These are phyloP conservation scores for Thalassiosira delicatula DNA, from an alignment of 352 stramenopile species.

Conservation along the genomic window DNA sequence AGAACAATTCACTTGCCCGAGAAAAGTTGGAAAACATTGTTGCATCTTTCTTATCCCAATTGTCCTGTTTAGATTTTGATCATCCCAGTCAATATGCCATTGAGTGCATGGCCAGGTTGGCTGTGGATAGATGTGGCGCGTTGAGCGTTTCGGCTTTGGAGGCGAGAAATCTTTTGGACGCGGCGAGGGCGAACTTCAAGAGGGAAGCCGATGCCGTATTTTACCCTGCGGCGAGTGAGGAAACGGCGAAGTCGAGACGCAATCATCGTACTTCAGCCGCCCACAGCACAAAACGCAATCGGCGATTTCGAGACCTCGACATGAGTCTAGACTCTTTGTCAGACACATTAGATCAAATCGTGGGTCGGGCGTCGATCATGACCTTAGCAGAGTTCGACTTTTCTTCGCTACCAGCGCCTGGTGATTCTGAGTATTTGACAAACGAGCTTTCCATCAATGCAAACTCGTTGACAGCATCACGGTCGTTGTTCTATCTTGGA, in stretches of 20 bases:
- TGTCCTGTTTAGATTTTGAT: slow-evolving; percentile 61
- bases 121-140: slow-evolving; percentile 32
- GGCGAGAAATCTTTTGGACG: slow-evolving; percentile 24
- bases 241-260: background rate
- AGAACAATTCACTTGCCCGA: slow-evolving; percentile 10
- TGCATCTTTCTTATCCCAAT: slow-evolving; percentile 44
- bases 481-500: slow-evolving; percentile 36
- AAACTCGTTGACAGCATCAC: slow-evolving; percentile 41
- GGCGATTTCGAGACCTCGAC: slow-evolving; percentile 1
- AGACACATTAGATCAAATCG: slow-evolving; percentile 38
- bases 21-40: slow-evolving; percentile 49
- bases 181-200: slow-evolving; percentile 44
- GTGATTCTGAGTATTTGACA: slow-evolving; percentile 16
- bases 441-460: slow-evolving; percentile 37
- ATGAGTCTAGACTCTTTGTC: slow-evolving; percentile 35
- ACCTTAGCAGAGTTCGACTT: slow-evolving; percentile 36
- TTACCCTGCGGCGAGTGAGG: slow-evolving; percentile 5
- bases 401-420: background rate
- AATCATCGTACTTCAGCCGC: slow-evolving; percentile 1
- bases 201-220: slow-evolving; percentile 32
- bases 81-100: slow-evolving; percentile 48
- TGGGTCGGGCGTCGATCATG: slow-evolving; percentile 29
- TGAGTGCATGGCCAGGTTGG: slow-evolving; percentile 44
- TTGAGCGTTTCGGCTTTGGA: slow-evolving; percentile 40
- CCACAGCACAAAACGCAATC: slow-evolving; percentile 8